phyloP scores from a whole-genome alignment of 2,329 filamentous ascomycete genomes.

The Dactylellina cionopaga region DNA sequence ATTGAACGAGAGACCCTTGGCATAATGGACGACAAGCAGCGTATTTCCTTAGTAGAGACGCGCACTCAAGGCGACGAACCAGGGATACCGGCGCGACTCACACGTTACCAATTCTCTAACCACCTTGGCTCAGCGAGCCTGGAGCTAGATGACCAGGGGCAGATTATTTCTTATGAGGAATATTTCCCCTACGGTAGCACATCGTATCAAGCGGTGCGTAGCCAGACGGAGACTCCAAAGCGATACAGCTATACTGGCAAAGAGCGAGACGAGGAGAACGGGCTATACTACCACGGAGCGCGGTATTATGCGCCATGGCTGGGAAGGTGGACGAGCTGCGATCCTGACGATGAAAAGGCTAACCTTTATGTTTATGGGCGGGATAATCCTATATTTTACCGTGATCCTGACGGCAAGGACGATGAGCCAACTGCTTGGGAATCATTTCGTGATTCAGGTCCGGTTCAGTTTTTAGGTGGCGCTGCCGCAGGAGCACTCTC shows the following conservation, averaged over 20 bases:
- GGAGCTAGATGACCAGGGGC: conserved; percentile 56
- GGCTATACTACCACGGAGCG: conserved; percentile 56
- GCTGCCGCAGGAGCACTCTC: too few relatives aligned
- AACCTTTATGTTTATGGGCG: conserved; percentile 14
- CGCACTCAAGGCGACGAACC: background rate
- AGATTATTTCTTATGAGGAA: conserved; percentile 58
- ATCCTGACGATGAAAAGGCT: conserved; percentile 50
- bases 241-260: conserved; percentile 56
- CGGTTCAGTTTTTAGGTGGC: too few relatives aligned
- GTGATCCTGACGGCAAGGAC: conserved; percentile 57
- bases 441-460: too few relatives aligned
- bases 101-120: background rate
- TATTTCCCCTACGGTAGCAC: conserved; percentile 58
- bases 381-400: conserved; percentile 11
- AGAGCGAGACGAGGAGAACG: conserved; percentile 57
- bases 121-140: conserved; percentile 40
- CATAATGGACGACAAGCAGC: background rate
- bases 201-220: conserved; percentile 15
- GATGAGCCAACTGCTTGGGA: too few relatives aligned
- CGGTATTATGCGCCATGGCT: conserved; percentile 58
- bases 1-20: background rate
- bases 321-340: conserved; percentile 56
- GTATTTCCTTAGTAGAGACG: background rate
- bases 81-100: background rate
- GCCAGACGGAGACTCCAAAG: conserved; percentile 50